A percentile compares a stretch with the other conserved stretches of the same genome.
Conservation (phyloP, 345 rosid species). For the Noccaea bulbosa region DNA sequence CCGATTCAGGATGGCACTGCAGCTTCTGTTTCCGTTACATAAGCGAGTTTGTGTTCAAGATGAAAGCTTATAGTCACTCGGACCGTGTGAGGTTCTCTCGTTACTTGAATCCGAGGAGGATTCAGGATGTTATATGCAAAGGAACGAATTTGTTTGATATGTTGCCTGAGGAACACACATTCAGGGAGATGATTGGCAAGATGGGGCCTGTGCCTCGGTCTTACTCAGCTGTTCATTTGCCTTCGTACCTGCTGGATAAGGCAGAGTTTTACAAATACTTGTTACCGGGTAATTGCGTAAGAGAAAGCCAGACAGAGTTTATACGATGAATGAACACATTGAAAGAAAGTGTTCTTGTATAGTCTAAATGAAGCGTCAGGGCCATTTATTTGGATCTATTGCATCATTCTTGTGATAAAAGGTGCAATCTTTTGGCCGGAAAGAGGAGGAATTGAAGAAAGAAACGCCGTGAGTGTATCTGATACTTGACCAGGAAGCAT, state of each 20-base stretch:
- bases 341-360: slow-evolving; percentile 35
- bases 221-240: slow-evolving; percentile 84
- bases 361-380: slow-evolving; percentile 28
- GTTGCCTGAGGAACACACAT: slow-evolving; percentile 91
- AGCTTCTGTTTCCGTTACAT: slow-evolving; percentile 90
- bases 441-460: slow-evolving; percentile 14
- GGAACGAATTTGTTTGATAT: slow-evolving; percentile 83
- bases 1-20: slow-evolving; percentile 96
- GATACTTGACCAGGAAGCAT: not conserved
- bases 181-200: slow-evolving; percentile 83
- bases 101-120: slow-evolving; percentile 72
- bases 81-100: slow-evolving; percentile 88
- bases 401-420: slow-evolving; percentile 12
- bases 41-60: slow-evolving; percentile 79
- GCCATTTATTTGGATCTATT: not conserved
- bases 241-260: slow-evolving; percentile 65
- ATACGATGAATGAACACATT: slow-evolving; percentile 17
- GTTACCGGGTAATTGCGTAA: slow-evolving; percentile 80
- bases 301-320: slow-evolving; percentile 60
- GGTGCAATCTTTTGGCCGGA: not conserved
- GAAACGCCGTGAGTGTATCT: not conserved
- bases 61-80: slow-evolving; percentile 94
- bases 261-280: slow-evolving; percentile 68
- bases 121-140: slow-evolving; percentile 82
- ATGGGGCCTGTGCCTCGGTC: slow-evolving; percentile 83